Percentiles rank a stretch among this genome's conserved stretches.
These are phyloP conservation scores for Parasitella parasitica DNA, from an alignment of 371 early-diverging fungal species.

Conservation along the genomic window DNA sequence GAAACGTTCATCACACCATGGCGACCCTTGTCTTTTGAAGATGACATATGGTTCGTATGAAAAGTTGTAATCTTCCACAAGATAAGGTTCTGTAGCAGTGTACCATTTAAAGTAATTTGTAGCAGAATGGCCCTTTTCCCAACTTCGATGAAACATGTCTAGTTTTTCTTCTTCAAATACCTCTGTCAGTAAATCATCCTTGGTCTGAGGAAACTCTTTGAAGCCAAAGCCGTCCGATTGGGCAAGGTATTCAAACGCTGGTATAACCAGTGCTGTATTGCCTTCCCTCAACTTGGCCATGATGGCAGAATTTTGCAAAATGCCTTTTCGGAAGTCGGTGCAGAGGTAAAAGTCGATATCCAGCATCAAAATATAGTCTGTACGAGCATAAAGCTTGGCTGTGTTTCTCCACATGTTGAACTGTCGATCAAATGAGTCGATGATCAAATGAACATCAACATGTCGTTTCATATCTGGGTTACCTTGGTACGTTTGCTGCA, in stretches of 20 bases:
- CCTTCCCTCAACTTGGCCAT: conserved; percentile 42
- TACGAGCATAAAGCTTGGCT: conserved; percentile 65
- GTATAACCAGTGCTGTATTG: conserved; percentile 58
- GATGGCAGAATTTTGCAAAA: conserved; percentile 34
- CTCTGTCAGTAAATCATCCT: conserved; percentile 40
- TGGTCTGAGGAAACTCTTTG: conserved; percentile 52
- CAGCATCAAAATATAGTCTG: conserved; percentile 68
- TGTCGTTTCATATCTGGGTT: conserved; percentile 58
- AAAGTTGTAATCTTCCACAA: conserved; percentile 57
- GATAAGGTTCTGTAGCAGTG: conserved; percentile 43
- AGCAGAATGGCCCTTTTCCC: conserved; percentile 62
- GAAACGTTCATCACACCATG: conserved; percentile 76
- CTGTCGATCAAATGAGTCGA: conserved; percentile 65
- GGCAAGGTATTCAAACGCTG: conserved; percentile 64
- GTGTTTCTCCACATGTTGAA: conserved; percentile 76
- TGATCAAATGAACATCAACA: conserved; percentile 66
- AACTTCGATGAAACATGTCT: conserved; percentile 63
- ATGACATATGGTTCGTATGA: conserved; percentile 72
- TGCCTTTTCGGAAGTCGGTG: conserved; percentile 53
- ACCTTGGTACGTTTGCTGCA: conserved; percentile 46
- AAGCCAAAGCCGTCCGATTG: conserved; percentile 58
- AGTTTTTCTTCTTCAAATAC: conserved; percentile 45
- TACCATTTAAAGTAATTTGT: conserved; percentile 65
- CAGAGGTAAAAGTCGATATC: conserved; percentile 72
- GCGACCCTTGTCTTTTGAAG: conserved; percentile 55